These are phyloP conservation scores for Taphrina populina DNA, from an alignment of 1,139 yeast genomes.

Conservation along the genomic window DNA sequence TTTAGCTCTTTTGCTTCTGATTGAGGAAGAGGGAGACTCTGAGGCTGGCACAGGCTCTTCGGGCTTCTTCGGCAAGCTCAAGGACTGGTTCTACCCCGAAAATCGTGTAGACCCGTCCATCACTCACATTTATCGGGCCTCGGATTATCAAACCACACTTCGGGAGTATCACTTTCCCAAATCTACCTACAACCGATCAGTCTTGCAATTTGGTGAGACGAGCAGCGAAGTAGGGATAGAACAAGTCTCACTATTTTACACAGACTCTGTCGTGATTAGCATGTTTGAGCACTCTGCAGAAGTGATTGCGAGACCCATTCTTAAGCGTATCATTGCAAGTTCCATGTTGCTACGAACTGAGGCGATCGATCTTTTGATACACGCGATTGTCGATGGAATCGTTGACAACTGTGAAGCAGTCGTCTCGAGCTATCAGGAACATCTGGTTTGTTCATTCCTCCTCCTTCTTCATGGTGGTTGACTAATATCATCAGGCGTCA, in stretches of 20 bases:
- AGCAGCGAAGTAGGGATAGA: constrained; percentile 52
- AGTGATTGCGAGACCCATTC: constrained; percentile 53
- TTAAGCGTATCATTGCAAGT: constrained; percentile 50
- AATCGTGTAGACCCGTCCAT: neutral
- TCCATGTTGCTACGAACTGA: constrained; percentile 50
- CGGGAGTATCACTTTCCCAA: constrained; percentile 13
- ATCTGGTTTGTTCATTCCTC: constrained; percentile 43
- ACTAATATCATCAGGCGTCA: constrained; percentile 42
- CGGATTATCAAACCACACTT: constrained; percentile 10
- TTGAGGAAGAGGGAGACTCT: constrained; percentile 37
- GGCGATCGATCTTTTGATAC: constrained; percentile 54
- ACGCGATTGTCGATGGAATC: constrained; percentile 55
- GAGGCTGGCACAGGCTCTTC: neutral
- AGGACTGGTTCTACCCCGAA: neutral
- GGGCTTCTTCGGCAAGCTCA: neutral
- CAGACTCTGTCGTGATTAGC: constrained; percentile 52
- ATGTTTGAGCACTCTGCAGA: constrained; percentile 57
- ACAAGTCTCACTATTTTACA: constrained; percentile 54
- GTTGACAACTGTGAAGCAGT: constrained; percentile 62
- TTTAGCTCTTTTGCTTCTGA: constrained; percentile 52
- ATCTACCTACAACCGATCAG: constrained; percentile 9
- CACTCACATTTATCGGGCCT: constrained; percentile 4
- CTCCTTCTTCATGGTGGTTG: neutral
- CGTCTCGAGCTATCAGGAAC: constrained; percentile 56
- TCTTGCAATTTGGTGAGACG: constrained; percentile 1